phyloP scores from a whole-genome alignment of 768 basidiomycete species.

The Lactarius indigo region DNA sequence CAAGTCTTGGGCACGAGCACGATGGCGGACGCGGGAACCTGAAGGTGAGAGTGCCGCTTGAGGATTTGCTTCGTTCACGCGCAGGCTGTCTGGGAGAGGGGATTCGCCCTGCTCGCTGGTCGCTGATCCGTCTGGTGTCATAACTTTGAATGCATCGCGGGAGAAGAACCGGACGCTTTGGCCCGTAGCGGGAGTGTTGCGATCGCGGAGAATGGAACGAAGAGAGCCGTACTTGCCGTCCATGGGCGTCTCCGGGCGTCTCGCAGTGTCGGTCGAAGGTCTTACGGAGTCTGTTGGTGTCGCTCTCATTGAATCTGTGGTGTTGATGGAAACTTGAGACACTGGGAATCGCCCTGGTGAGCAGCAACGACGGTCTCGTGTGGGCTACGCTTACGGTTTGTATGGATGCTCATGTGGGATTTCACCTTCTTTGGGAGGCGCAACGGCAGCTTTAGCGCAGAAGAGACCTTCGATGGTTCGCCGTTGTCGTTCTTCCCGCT shows the following conservation, averaged over 20 bases:
- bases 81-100: conserved; percentile 31
- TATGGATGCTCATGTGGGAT: conserved; percentile 22
- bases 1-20: conserved; percentile 20
- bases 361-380: background rate
- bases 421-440: conserved; percentile 25
- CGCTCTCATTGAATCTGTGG: conserved; percentile 30
- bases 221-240: conserved; percentile 47
- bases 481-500: conserved; percentile 18
- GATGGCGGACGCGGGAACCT: conserved; percentile 16
- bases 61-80: conserved; percentile 31
- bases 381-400: conserved; percentile 15
- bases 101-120: conserved; percentile 36
- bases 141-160: conserved; percentile 59
- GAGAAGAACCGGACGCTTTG: conserved; percentile 78
- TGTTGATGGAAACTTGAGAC: conserved; percentile 26
- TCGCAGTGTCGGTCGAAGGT: conserved; percentile 28
- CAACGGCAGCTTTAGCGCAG: conserved; percentile 21
- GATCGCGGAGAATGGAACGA: conserved; percentile 69
- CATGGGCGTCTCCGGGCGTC: conserved; percentile 32
- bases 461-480: conserved; percentile 20
- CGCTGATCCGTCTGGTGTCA: conserved; percentile 61
- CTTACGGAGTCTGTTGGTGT: conserved; percentile 29
- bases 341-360: background rate
- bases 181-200: conserved; percentile 71
- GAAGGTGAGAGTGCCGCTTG: conserved; percentile 21